These are phyloP conservation scores for Corylus avellana DNA, from an alignment of 306 rosid genomes.

Conservation along the genomic window DNA sequence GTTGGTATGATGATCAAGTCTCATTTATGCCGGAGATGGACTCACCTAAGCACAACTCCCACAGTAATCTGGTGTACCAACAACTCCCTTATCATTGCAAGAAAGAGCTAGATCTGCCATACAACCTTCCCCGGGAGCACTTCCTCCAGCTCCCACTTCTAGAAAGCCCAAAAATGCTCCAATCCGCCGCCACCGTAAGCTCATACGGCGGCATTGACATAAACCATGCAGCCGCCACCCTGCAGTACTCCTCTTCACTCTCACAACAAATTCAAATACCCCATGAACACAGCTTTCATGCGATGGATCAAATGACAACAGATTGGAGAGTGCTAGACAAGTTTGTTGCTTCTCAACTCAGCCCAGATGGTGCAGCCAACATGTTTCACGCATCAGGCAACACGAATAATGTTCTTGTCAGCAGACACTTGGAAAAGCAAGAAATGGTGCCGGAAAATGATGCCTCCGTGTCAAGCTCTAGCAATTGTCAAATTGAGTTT, in stretches of 20 bases:
- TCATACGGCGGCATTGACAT: slow-evolving; percentile 39
- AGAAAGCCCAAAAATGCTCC: slow-evolving; percentile 52
- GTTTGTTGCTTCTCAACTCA: slow-evolving; percentile 92
- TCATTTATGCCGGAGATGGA: slow-evolving; percentile 72
- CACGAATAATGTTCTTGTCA: slow-evolving; percentile 8
- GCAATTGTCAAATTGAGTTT: slow-evolving; percentile 50
- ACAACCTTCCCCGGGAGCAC: slow-evolving; percentile 43
- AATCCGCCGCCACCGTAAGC: slow-evolving; percentile 28
- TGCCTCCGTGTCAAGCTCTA: slow-evolving; percentile 54
- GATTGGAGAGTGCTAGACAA: slow-evolving; percentile 95
- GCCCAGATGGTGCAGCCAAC: slow-evolving; percentile 51
- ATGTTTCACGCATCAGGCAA: slow-evolving; percentile 28
- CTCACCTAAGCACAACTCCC: slow-evolving; percentile 65
- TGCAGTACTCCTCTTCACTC: slow-evolving; percentile 33
- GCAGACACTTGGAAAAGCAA: slow-evolving; percentile 51
- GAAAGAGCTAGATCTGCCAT: slow-evolving; percentile 59
- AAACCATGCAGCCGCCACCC: slow-evolving; percentile 31
- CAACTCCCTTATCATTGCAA: slow-evolving; percentile 58
- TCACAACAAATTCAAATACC: slow-evolving; percentile 18
- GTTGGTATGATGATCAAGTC: slow-evolving; percentile 87
- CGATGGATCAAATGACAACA: slow-evolving; percentile 57
- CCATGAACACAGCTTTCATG: slow-evolving; percentile 37
- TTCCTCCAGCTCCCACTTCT: slow-evolving; percentile 68
- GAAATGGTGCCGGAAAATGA: slow-evolving; percentile 54
- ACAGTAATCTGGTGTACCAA: slow-evolving; percentile 44